A percentile compares a stretch with the other conserved stretches of the same genome.
These are phyloP conservation scores for Hyaloscypha bicolor DNA, from an alignment of 495 filamentous ascomycete species.

Conservation along the genomic window DNA sequence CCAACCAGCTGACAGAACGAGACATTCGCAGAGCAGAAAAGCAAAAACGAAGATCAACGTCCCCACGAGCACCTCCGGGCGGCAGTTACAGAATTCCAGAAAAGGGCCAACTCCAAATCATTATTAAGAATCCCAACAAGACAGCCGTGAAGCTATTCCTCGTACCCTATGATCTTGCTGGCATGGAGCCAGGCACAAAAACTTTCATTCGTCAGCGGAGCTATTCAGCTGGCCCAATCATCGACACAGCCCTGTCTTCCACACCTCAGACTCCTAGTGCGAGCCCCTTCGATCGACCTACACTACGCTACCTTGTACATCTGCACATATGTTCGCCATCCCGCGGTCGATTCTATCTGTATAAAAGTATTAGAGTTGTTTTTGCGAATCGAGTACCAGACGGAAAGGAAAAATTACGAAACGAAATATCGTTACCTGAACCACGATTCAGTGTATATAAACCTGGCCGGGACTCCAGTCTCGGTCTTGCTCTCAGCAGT, in stretches of 20 bases:
- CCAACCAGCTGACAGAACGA: conserved; percentile 36
- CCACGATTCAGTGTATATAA: conserved; percentile 88
- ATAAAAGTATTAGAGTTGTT: conserved; percentile 90
- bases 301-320: conserved; percentile 89
- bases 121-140: conserved; percentile 96
- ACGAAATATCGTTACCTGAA: conserved; percentile 88
- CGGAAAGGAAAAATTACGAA: conserved; percentile 89
- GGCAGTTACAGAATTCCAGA: conserved; percentile 95
- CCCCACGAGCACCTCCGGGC: conserved; percentile 72
- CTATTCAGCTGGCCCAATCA: conserved; percentile 86
- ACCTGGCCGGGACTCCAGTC: conserved; percentile 54
- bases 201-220: conserved; percentile 96
- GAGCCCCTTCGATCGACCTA: conserved; percentile 65
- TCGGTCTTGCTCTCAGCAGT: conserved; percentile 30
- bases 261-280: conserved; percentile 24
- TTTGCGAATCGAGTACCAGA: conserved; percentile 98
- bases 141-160: conserved; percentile 95
- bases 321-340: conserved; percentile 90
- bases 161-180: conserved; percentile 91
- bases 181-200: conserved; percentile 93
- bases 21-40: conserved; percentile 46
- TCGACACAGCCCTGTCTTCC: conserved; percentile 40
- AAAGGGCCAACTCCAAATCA: conserved; percentile 92
- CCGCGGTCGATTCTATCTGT: conserved; percentile 83
- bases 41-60: conserved; percentile 64